Percentiles rank a stretch among this genome's conserved stretches.
Conservation (phyloP, 2,329 filamentous ascomycete species). For the Hirsutella rhossiliensis region DNA sequence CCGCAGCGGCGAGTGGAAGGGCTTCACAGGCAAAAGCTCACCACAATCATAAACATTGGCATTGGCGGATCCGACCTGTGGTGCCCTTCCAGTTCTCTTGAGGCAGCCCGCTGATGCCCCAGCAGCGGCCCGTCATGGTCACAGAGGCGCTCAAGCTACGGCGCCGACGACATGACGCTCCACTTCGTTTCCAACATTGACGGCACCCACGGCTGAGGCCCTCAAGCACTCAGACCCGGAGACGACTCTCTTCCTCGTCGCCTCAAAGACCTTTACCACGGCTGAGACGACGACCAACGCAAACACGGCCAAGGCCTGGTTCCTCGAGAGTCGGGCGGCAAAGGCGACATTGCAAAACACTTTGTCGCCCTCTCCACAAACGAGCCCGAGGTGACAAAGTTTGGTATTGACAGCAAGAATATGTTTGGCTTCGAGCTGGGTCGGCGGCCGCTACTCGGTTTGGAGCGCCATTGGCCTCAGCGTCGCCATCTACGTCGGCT, state of each 20-base stretch:
- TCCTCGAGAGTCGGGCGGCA: constrained; percentile 67
- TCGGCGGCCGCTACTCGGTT: constrained; percentile 94
- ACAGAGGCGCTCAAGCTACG: constrained; percentile 95
- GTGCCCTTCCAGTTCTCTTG: constrained; percentile 20
- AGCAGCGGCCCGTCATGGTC: constrained; percentile 89
- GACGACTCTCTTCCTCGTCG: constrained; percentile 96
- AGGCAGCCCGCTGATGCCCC: neutral
- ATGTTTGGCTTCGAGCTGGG: constrained; percentile 99
- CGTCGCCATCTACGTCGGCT: constrained; percentile 90
- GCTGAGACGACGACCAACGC: constrained; percentile 96
- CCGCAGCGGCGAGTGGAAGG: constrained; percentile 91
- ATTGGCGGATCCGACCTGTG: constrained; percentile 98
- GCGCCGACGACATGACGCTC: constrained; percentile 70
- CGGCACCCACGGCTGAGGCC: constrained; percentile 89
- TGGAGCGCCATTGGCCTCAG: constrained; percentile 98
- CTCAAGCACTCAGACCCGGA: constrained; percentile 82
- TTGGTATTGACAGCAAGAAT: constrained; percentile 96
- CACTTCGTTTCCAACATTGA: constrained; percentile 99
- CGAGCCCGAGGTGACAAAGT: constrained; percentile 89
- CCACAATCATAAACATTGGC: constrained; percentile 92
- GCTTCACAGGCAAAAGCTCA: constrained; percentile 93
- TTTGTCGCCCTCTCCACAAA: constrained; percentile 98
- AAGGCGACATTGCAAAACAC: constrained; percentile 93
- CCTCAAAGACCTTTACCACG: constrained; percentile 98
- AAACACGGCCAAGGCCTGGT: constrained; percentile 95